Conservation (phyloP, 176 grass and related monocot genomes). For the Typha latifolia region DNA sequence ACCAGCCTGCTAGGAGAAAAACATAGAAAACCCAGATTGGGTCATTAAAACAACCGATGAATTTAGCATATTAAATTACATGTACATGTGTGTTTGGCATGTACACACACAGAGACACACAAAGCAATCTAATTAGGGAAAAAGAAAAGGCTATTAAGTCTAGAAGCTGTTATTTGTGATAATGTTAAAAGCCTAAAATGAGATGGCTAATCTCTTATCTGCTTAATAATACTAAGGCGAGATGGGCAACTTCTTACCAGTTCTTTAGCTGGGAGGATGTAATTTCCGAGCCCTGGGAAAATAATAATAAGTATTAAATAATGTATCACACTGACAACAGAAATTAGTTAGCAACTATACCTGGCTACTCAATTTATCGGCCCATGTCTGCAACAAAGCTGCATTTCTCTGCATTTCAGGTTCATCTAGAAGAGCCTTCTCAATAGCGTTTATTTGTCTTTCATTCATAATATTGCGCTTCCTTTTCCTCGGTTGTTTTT, state of each 20-base stretch:
- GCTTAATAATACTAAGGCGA: not conserved
- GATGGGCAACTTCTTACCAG: conserved; percentile 48
- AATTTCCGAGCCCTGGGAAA: conserved; percentile 85
- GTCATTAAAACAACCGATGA: no score
- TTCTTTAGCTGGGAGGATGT: conserved; percentile 94
- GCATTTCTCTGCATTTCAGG: conserved; percentile 92
- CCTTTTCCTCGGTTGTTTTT: conserved; percentile 76
- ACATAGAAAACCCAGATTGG: no score
- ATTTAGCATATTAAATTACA: no score
- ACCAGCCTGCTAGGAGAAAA: no score
- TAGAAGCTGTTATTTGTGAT: no score
- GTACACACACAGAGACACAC: no score
- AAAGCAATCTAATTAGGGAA: no score
- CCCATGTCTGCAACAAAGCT: conserved; percentile 52
- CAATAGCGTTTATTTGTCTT: conserved; percentile 62
- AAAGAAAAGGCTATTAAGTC: no score
- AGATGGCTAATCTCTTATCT: no score
- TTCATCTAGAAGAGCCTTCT: conserved; percentile 75
- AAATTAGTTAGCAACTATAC: conserved; percentile 23
- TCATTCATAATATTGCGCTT: conserved; percentile 92
- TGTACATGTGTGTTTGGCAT: no score
- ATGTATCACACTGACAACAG: conserved; percentile 23
- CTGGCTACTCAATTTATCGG: conserved; percentile 67
- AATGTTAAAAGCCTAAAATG: no score
- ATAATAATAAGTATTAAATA: conserved; percentile 7